Evolutionary conservation across 2,329 filamentous ascomycete genomes (phyloP).

Genomic region (Pyrenophora tritici-repentis): DNA sequence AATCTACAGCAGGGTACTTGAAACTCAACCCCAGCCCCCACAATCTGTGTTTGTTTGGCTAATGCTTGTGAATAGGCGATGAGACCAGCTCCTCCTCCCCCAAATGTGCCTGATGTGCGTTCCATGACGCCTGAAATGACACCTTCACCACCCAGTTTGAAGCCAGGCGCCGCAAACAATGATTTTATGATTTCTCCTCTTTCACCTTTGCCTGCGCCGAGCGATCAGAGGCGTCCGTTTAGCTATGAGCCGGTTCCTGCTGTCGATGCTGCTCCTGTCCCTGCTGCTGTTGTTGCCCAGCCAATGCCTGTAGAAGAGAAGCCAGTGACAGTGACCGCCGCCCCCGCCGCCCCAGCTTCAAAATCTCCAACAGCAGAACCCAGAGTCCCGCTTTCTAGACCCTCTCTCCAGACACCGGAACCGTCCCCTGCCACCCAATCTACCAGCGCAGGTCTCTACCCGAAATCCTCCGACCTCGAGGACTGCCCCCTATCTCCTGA

Average conservation of each 20-base stretch:
- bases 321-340: neutral
- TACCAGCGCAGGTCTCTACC: constrained; percentile 5
- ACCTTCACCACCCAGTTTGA: constrained; percentile 29
- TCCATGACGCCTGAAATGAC: constrained; percentile 40
- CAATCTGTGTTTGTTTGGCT: neutral
- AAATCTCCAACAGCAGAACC: constrained; percentile 8
- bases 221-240: constrained; percentile 27
- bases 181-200: constrained; percentile 29
- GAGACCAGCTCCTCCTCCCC: constrained; percentile 26
- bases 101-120: constrained; percentile 19
- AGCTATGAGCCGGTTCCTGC: constrained; percentile 29
- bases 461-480: neutral
- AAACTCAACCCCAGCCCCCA: neutral
- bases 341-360: neutral
- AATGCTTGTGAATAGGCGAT: constrained; percentile 17
- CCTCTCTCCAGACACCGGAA: constrained; percentile 17
- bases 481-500: constrained; percentile 7
- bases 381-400: constrained; percentile 9
- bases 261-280: too few species aligned
- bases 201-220: constrained; percentile 23
- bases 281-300: constrained; percentile 5
- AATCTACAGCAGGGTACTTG: constrained; percentile 16
- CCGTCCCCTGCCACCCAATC: neutral
- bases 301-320: constrained; percentile 1
- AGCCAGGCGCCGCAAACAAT: constrained; percentile 19